Percentiles rank a stretch among this genome's conserved stretches.
Conservation (phyloP, 2,329 filamentous ascomycete genomes). For the Cryphonectria japonica region DNA sequence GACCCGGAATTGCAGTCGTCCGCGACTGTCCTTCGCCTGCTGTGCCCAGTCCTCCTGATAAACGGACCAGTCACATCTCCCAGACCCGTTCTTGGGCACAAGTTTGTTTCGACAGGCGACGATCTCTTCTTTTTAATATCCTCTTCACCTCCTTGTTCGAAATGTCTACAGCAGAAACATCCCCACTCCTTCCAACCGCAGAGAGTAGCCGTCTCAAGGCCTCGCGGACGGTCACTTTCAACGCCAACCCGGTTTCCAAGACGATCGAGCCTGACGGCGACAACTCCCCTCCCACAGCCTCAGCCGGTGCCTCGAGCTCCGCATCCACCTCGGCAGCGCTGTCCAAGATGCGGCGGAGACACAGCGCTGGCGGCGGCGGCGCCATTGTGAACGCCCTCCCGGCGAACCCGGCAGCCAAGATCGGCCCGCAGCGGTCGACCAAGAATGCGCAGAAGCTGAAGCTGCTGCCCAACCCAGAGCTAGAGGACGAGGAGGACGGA, state of each 20-base stretch:
- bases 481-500: slow-evolving; percentile 75
- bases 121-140: too few relatives aligned
- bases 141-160: not conserved
- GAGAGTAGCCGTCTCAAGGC: slow-evolving; percentile 47
- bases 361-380: slow-evolving; percentile 79
- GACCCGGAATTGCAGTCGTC: not conserved
- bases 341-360: slow-evolving; percentile 82
- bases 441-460: slow-evolving; percentile 97
- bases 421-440: slow-evolving; percentile 91
- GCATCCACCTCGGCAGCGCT: slow-evolving; percentile 66
- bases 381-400: slow-evolving; percentile 52
- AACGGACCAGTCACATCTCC: not conserved
- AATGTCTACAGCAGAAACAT: slow-evolving; percentile 31
- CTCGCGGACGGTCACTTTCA: slow-evolving; percentile 75
- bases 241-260: slow-evolving; percentile 67
- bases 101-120: slow-evolving; percentile 1
- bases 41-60: not conserved
- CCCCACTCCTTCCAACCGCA: slow-evolving; percentile 33
- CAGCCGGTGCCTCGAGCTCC: slow-evolving; percentile 37
- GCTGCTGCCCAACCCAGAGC: slow-evolving; percentile 87
- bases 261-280: slow-evolving; percentile 58
- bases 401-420: slow-evolving; percentile 62
- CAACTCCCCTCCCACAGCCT: slow-evolving; percentile 32
- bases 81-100: not conserved
- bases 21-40: not conserved